phyloP scores from a whole-genome alignment of 1,139 yeast genomes.

The Nakaseomyces kungkrabaensis region DNA sequence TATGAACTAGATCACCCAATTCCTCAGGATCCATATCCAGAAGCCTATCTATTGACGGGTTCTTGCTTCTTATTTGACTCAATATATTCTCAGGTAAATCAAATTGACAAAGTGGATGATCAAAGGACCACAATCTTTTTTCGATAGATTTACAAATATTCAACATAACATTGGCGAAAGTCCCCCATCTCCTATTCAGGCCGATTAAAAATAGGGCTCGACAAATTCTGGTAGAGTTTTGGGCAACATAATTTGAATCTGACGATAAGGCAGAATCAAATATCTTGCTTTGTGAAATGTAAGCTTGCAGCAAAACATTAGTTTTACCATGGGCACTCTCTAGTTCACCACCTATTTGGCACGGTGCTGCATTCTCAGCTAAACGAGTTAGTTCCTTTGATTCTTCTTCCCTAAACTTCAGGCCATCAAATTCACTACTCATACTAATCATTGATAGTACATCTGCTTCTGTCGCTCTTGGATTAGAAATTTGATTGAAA shows the following conservation, averaged over 20 bases:
- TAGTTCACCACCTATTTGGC: conserved; percentile 73
- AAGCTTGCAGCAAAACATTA: conserved; percentile 78
- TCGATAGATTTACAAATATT: conserved; percentile 82
- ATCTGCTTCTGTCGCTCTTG: conserved; percentile 87
- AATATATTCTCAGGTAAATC: conserved; percentile 62
- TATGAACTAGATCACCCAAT: conserved; percentile 83
- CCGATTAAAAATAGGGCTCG: conserved; percentile 85
- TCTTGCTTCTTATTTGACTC: conserved; percentile 52
- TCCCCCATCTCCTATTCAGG: conserved; percentile 83
- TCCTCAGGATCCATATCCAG: conserved; percentile 69
- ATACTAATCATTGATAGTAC: conserved; percentile 79
- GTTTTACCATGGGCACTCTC: conserved; percentile 82
- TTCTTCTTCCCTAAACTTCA: conserved; percentile 86
- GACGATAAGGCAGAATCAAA: conserved; percentile 75
- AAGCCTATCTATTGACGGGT: conserved; percentile 59
- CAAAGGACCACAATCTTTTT: conserved; percentile 76
- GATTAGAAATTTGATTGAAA: conserved; percentile 76
- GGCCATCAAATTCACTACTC: conserved; percentile 90
- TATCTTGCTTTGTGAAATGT: conserved; percentile 62
- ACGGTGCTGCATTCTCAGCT: conserved; percentile 53
- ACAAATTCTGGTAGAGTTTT: conserved; percentile 85
- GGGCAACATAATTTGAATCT: conserved; percentile 89
- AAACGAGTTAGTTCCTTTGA: conserved; percentile 56
- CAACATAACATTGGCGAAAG: conserved; percentile 60
- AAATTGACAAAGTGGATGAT: conserved; percentile 84